phyloP scores from a whole-genome alignment of 257 asterid species.

The Fraxinus excelsior region DNA sequence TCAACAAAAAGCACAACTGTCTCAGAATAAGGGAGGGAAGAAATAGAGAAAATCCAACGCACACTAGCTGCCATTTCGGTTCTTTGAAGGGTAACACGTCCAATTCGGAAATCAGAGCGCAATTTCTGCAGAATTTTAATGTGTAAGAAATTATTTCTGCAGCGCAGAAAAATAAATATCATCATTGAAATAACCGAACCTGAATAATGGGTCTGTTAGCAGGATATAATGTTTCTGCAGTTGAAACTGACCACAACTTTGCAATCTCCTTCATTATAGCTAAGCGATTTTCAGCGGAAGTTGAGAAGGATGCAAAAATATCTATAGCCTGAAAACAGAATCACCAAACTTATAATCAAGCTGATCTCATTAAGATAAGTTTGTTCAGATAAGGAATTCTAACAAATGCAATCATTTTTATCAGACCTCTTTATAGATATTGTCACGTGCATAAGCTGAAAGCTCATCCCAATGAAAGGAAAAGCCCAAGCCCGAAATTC shows the following conservation, averaged over 20 bases:
- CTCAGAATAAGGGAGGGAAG: slow-evolving; percentile 2
- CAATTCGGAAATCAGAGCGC: slow-evolving; percentile 52
- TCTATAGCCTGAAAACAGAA: slow-evolving; percentile 72
- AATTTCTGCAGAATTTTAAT: slow-evolving; percentile 47
- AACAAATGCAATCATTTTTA: slow-evolving; percentile 16
- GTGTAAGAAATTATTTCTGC: slow-evolving; percentile 21
- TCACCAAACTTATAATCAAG: slow-evolving; percentile 19
- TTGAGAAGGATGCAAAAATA: slow-evolving; percentile 78
- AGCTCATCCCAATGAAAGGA: slow-evolving; percentile 39
- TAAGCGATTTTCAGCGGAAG: slow-evolving; percentile 65
- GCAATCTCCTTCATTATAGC: slow-evolving; percentile 74
- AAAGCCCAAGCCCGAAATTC: slow-evolving; percentile 56
- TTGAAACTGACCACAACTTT: slow-evolving; percentile 54
- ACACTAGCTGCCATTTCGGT: slow-evolving; percentile 51
- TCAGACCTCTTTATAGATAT: slow-evolving; percentile 73
- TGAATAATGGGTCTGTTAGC: slow-evolving; percentile 69
- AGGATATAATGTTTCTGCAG: slow-evolving; percentile 65
- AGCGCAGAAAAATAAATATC: slow-evolving; percentile 15
- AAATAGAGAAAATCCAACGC: neutral
- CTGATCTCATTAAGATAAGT: slow-evolving; percentile 17
- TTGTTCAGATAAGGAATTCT: neutral
- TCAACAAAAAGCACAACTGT: neutral
- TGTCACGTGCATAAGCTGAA: slow-evolving; percentile 48
- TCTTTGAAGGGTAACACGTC: slow-evolving; percentile 58
- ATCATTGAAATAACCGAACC: slow-evolving; percentile 39